Evolutionary conservation across 805 yeast genomes (phyloP), one percentile per base, ranked within the genome.

Genomic region (Myxozyma udenii): DNA sequence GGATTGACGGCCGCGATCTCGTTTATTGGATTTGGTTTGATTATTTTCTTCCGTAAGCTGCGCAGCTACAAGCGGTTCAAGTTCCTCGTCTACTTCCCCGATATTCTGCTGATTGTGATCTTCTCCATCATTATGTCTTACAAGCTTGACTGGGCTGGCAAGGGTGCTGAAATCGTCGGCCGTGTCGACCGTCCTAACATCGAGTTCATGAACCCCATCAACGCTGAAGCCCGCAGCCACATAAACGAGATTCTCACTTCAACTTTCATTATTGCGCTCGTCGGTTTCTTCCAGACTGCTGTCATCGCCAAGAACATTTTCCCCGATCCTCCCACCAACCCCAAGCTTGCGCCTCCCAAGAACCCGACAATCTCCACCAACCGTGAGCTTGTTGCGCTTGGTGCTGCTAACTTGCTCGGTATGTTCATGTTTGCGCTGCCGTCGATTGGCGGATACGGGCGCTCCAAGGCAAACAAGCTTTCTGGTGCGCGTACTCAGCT

Each of bases 401-500:
- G 98, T 0, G 69, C 78, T 12, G 80, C 85, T 49, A 91, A 90
- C 61, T 53, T 88, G 1, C 69, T 77, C 0, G 82, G 83, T 0
- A 77, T 87, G 2, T 50, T 72, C 28, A 69, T 77, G 48, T 71
- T 78, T 28, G 85, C 89, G 0, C 71, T 91, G 14, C 97, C 98
- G 0, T 80, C 95, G 0, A 90, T 90, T 74, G 98, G 98, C 7
- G 98, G 98, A 0, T 91, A 90, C 64, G 98, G 96, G 1, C 77
- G 98, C 62, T 85, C 95, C 16, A 89, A 86, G 63, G 83, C 91
- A 52, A 91, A 91, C 70, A 85, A 90, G 1, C 72, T 88, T 46
- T 81, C 89, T 12, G 96, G 96, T 3, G 98, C 95, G 0, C 80
- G 79, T 58, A 86, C 96, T 0, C 90, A 90, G 9, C 72, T 84